Evolutionary conservation across 169 alveolate genomes (phyloP), one percentile per base, ranked within the genome.

Genomic region (Cryptosporidium muris): DNA sequence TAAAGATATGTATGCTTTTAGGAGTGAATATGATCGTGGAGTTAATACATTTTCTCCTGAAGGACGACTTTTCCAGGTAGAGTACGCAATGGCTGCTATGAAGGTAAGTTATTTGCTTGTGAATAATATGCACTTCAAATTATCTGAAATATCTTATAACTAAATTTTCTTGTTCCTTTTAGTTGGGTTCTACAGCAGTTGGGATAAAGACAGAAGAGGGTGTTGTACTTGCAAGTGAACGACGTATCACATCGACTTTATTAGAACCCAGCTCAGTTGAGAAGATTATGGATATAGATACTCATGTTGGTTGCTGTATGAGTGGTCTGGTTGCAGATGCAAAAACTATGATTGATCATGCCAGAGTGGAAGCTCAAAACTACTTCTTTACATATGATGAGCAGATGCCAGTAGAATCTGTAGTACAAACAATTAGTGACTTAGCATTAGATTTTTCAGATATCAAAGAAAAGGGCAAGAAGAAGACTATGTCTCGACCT

Each of bases 281-380:
- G 81, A 98, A 98, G 89, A 92, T 98, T 11, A 91, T 93, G 89
- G 97, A 96, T 89, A 95, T 97, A 54, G 99, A 97, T 92, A 64
- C 88, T 64, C 99, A 97, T 88, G 92, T 97, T 11, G 99, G 98
- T 3, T 97, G 99, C 82, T 98, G 99, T 40, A 96, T 95, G 96
- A 94, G 98, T 81, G 99, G 99, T 25, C 94, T 98, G 14, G 95
- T 97, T 51, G 99, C 99, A 11, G 99, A 98, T 88, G 99, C 99
- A 25, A 80, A 99, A 56, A 97, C 99, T 47, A 92, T 98, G 66
- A 95, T 97, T 51, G 99, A 98, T 82, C 98, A 97, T 82, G 99
- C 99, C 37, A 92, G 99, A 80, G 97, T 96, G 4, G 99, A 98
- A 88, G 95, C 99, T 51, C 96, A 95, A 80, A 96, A 96, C 80